A percentile compares a stretch with the other conserved stretches of the same genome.
Conservation (phyloP, 768 basidiomycete genomes). For the Lepiota venenata region DNA sequence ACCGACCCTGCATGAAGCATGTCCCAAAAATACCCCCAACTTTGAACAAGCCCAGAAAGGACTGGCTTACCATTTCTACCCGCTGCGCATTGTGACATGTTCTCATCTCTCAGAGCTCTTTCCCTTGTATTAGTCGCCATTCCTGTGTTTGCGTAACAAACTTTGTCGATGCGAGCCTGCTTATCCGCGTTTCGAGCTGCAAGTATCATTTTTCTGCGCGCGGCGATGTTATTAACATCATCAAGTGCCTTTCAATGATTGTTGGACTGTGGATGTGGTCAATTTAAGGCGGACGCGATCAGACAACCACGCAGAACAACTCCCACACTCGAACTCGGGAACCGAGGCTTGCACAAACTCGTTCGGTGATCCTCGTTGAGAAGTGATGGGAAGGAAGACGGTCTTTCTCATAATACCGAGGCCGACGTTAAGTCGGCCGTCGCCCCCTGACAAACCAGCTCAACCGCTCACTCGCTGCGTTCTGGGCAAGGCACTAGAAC, state of each 20-base stretch:
- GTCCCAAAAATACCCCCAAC: neutral
- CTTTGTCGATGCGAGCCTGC: too few relatives aligned
- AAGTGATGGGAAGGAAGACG: conserved; percentile 1
- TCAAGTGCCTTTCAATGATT: neutral
- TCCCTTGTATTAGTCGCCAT: too few relatives aligned
- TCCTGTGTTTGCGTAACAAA: too few relatives aligned
- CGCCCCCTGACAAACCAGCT: conserved; percentile 4
- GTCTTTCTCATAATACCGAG: neutral
- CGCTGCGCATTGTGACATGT: conserved; percentile 2
- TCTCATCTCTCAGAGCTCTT: neutral
- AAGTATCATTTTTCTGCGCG: neutral
- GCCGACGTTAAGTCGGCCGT: neutral
- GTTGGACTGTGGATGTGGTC: neutral
- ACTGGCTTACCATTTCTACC: neutral
- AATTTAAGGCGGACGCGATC: neutral
- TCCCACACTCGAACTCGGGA: neutral
- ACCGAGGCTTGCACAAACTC: neutral
- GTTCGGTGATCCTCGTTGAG: conserved; percentile 10
- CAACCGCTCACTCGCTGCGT: neutral
- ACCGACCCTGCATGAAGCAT: too few relatives aligned
- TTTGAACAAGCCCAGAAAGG: neutral
- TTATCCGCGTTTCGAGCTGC: conserved; percentile 1
- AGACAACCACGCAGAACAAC: neutral
- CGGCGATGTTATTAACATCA: too few relatives aligned
- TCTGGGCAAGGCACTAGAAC: too few relatives aligned